Conservation (phyloP, 176 grass and related monocot species). For the Raddia guianensis region DNA sequence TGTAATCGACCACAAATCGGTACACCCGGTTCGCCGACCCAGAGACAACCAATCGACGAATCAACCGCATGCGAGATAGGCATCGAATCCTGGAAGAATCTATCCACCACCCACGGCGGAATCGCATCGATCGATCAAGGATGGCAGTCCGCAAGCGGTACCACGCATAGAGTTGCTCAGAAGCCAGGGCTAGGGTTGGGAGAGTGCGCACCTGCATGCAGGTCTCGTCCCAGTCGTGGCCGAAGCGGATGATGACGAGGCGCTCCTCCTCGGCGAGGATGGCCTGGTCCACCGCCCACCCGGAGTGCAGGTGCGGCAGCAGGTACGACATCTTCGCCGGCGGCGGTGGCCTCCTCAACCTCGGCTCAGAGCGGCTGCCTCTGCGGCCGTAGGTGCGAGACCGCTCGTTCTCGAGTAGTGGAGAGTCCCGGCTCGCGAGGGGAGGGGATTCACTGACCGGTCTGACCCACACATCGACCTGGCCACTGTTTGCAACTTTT, state of each 20-base stretch:
- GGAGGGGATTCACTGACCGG: too few relatives aligned
- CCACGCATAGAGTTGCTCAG: not conserved
- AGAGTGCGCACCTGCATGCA: constrained; percentile 72
- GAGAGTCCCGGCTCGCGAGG: too few relatives aligned
- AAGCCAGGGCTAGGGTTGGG: not conserved
- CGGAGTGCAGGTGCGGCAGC: constrained; percentile 92
- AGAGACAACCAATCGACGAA: not conserved
- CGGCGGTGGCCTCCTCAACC: too few relatives aligned
- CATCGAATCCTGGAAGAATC: not conserved
- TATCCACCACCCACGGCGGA: not conserved
- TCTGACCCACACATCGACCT: too few relatives aligned
- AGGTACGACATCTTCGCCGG: constrained; percentile 81
- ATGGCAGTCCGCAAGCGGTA: not conserved
- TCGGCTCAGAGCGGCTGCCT: too few relatives aligned
- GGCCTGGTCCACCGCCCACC: constrained; percentile 99
- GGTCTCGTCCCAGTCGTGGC: constrained; percentile 99
- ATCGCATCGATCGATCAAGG: not conserved
- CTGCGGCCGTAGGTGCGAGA: too few relatives aligned
- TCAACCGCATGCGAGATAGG: not conserved
- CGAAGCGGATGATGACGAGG: constrained; percentile 96
- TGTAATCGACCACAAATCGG: not conserved
- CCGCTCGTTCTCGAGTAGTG: too few relatives aligned
- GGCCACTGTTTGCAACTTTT: too few relatives aligned
- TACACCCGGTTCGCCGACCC: not conserved
- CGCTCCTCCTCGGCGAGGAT: constrained; percentile 99